Conservation (phyloP, 1,139 yeast species). For the Protomyces inundatus region DNA sequence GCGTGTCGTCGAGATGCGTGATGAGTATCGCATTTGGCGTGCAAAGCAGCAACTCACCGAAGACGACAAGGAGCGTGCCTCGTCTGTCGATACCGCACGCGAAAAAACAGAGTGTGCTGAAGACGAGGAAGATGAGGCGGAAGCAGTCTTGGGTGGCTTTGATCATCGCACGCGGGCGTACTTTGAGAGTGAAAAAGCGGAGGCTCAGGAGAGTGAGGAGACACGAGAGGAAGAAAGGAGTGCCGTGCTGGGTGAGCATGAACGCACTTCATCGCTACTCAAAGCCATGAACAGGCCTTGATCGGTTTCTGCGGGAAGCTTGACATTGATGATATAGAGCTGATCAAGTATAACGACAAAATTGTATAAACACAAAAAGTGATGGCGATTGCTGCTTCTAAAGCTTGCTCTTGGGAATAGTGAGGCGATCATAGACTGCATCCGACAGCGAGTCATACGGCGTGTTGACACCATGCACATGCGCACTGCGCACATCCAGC, state of each 20-base stretch:
- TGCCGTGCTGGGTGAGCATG: background rate
- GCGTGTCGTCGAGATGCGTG: slow-evolving; percentile 40
- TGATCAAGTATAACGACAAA: background rate
- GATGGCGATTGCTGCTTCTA: background rate
- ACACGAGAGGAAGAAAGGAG: background rate
- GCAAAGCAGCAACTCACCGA: background rate
- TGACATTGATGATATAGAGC: background rate
- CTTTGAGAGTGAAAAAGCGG: background rate
- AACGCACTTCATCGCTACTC: background rate
- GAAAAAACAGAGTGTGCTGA: background rate
- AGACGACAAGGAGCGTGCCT: background rate
- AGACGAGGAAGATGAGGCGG: background rate
- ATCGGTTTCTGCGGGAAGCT: too few species aligned
- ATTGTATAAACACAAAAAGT: background rate
- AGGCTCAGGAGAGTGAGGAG: background rate
- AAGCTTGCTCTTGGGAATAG: background rate
- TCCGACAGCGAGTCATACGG: slow-evolving; percentile 29
- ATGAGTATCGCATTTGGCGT: slow-evolving; percentile 34
- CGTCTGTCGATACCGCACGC: background rate
- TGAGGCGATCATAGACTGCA: slow-evolving; percentile 28
- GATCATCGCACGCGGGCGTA: background rate
- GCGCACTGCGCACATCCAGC: slow-evolving; percentile 4
- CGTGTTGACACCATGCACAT: slow-evolving; percentile 6
- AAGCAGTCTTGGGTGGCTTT: background rate
- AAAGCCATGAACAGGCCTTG: background rate